Evolutionary conservation across 2,329 filamentous ascomycete genomes (phyloP), one percentile per base, ranked within the genome.

Genomic region (Tolypocladium sp.): DNA sequence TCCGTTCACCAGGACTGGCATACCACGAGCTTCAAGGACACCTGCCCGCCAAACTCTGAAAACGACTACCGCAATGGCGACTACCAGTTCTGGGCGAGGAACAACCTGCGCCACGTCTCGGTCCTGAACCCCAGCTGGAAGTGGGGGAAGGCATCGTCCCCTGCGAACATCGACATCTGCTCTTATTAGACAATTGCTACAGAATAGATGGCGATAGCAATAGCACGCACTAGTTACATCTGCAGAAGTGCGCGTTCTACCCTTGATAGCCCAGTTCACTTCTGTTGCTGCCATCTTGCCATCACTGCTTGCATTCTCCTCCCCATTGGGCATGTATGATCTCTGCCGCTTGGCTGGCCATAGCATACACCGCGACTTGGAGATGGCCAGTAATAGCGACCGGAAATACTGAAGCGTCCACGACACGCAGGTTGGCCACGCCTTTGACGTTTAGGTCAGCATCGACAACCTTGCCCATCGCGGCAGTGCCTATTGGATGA

Each of bases 331-430:
- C 15, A n/a, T 20, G 17, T 4, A 41, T 41, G 40, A 41, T 20
- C 17, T 33, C 30, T 2, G 30, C 40, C 17, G 83, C 82, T 70
- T 85, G 85, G 70, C 85, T 83, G 6, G 77, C 78, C 33, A 84
- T 71, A 66, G 84, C 82, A 63, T 82, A 84, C 0, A 78, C 78
- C 0, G 82, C 76, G 1, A 80, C 67, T 4, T 77, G 74, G 7
- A 79, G 75, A 64, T 81, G 84, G 9, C 55, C 60, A 1, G 62
- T 59, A 15, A 72, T 68, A 2, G 68, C 59, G 27, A 67, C 60
- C 2, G 73, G 73, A 25, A 76, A 68, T 9, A 76, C 68, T 12
- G 70, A 75, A 13, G 73, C 71, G 63, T 78, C 75, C 0, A 74
- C 70, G 8, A 78, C 67, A 17, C 73, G 70, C 35, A 78, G 64